A percentile compares a stretch with the other conserved stretches of the same genome.
Conservation (phyloP, 441 rosid genomes). For the Eutrema salsugineum region DNA sequence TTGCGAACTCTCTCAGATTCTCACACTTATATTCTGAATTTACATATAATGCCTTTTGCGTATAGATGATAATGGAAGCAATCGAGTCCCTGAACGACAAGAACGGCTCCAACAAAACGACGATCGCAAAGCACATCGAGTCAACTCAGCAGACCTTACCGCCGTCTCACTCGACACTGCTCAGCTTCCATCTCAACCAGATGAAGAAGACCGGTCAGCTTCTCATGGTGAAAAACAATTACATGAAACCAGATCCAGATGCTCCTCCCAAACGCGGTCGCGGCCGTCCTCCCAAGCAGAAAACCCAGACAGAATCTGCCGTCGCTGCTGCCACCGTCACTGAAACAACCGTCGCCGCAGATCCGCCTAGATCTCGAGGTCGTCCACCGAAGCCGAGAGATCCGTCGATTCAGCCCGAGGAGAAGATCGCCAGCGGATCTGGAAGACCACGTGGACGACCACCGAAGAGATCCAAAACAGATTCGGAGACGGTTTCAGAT, state of each 20-base stretch:
- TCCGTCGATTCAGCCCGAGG: conserved; percentile 30
- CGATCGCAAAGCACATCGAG: conserved; percentile 62
- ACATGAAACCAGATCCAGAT: conserved; percentile 61
- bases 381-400: conserved; percentile 65
- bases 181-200: conserved; percentile 54
- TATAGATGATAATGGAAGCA: conserved; percentile 66
- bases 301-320: conserved; percentile 25
- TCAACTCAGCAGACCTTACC: conserved; percentile 49
- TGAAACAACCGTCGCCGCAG: neutral
- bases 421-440: conserved; percentile 18
- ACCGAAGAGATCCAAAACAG: conserved; percentile 39
- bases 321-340: conserved; percentile 13
- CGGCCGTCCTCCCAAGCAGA: conserved; percentile 80
- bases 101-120: conserved; percentile 49
- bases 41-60: neutral
- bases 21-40: neutral
- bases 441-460: conserved; percentile 79
- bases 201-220: conserved; percentile 64
- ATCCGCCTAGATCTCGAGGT: conserved; percentile 65
- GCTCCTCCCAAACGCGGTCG: conserved; percentile 77
- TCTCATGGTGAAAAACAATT: conserved; percentile 53
- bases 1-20: neutral
- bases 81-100: conserved; percentile 51
- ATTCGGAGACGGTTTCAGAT: conserved; percentile 17
- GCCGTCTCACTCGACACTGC: conserved; percentile 47